Conservation (phyloP, 2,329 filamentous ascomycete species). For the Fusarium sp. region DNA sequence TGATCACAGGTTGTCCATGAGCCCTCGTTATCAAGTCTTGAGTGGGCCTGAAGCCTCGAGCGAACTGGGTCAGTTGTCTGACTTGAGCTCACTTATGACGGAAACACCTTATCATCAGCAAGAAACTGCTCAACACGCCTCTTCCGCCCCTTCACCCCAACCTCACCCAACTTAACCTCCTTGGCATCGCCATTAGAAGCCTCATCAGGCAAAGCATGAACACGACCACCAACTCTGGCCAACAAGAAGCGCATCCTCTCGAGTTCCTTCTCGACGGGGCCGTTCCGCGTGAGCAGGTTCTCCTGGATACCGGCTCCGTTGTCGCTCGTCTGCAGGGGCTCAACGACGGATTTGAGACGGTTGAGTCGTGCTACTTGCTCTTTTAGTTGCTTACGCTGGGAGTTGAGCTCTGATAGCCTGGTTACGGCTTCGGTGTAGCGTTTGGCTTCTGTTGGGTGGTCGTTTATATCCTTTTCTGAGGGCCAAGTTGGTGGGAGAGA, state of each 20-base stretch:
- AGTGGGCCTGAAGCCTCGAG: background rate
- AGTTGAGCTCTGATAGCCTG: conserved; percentile 63
- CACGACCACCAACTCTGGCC: conserved; percentile 67
- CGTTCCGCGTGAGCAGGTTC: conserved; percentile 74
- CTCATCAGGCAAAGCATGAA: conserved; percentile 49
- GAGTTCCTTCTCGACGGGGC: conserved; percentile 74
- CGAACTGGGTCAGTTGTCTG: background rate
- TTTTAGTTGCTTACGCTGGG: conserved; percentile 49
- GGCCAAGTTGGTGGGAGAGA: conserved; percentile 63
- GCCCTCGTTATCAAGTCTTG: background rate
- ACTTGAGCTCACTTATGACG: conserved; percentile 18
- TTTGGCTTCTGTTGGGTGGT: conserved; percentile 60
- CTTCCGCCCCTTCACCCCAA: conserved; percentile 35
- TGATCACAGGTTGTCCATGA: background rate
- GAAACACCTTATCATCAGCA: conserved; percentile 42
- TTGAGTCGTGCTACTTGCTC: conserved; percentile 61
- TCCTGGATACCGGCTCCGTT: conserved; percentile 65
- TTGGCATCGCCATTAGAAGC: conserved; percentile 1
- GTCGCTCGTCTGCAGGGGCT: conserved; percentile 52
- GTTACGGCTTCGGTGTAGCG: conserved; percentile 65
- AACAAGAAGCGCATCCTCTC: conserved; percentile 74
- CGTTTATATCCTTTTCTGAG: conserved; percentile 50
- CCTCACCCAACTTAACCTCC: conserved; percentile 23
- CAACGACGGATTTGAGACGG: conserved; percentile 63
- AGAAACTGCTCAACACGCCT: conserved; percentile 45